Evolutionary conservation across 2,329 filamentous ascomycete species (phyloP), one percentile per base, ranked within the genome.

Genomic region (Fusarium phyllophilum): DNA sequence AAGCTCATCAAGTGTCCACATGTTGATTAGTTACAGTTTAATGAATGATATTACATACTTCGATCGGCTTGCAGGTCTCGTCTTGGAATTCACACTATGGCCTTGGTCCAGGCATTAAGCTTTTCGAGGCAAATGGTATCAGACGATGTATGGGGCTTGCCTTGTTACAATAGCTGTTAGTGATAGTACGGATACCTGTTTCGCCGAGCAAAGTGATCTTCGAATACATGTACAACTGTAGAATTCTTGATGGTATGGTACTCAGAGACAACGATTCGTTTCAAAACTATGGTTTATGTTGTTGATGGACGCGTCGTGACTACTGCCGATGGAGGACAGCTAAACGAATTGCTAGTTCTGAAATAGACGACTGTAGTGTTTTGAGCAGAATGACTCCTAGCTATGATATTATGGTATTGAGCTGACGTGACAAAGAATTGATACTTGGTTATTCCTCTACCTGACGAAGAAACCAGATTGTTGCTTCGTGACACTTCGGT

Each of bases 401-500:
- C 44, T 46, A 58, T 70, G 66, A 36, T 70, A 54, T 48, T 59
- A 48, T 65, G 67, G 41, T 70, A 59, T 67, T 46, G 51, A 70
- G 44, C 45, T 63, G 38, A 36, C 20, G 65, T 70, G 63, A 58
- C 45, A 70, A 49, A 61, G 58, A 48, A 46, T 34, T 55, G 48
- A 42, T 24, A 44, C 22, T 36, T 34, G 11, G 54, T 22, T 31
- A 39, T 31, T 41, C n/a, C 17, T 24, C 66, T 70, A 71, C 56
- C 69, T 79, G 64, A 75, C 77, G 58, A 89, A 82, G 74, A 89
- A 89, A 0, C 86, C 86, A 38, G 77, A 72, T 14, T 77, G 73
- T 11, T 77, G 55, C 65, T 83, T 83, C 51, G 81, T 81, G 22
- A 82, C 81, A 11, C 78, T 74, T 58, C 87, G 82, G 42, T 83